Conservation (phyloP, 2,329 filamentous ascomycete species). For the Ophiocordyceps camponoti-leonardi region DNA sequence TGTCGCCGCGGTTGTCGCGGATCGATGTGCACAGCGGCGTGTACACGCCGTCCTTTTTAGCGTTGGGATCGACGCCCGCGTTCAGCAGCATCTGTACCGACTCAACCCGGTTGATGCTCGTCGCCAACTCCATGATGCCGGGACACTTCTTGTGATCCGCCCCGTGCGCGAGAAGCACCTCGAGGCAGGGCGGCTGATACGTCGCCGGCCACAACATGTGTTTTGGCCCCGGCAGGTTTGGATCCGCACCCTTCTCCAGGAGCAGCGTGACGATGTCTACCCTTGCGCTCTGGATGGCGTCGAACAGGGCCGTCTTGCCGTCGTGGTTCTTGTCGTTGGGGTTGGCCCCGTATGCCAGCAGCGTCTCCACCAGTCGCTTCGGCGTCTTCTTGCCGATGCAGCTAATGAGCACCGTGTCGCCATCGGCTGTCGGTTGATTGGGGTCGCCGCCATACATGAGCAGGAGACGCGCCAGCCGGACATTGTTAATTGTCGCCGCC, state of each 20-base stretch:
- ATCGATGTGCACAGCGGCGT: conserved; percentile 53
- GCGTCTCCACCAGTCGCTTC: conserved; percentile 34
- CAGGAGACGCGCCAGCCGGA: conserved; percentile 39
- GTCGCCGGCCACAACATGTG: conserved; percentile 51
- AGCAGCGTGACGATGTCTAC: conserved; percentile 35
- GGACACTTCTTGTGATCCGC: conserved; percentile 43
- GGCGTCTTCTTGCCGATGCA: conserved; percentile 42
- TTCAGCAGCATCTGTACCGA: conserved; percentile 39
- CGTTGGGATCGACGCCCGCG: conserved; percentile 41
- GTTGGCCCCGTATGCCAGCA: conserved; percentile 42
- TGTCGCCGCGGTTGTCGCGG: conserved; percentile 44
- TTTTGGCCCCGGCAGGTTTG: conserved; percentile 52
- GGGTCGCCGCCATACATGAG: conserved; percentile 44
- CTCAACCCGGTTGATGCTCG: conserved; percentile 46
- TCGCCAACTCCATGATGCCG: conserved; percentile 46
- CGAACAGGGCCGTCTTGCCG: conserved; percentile 46
- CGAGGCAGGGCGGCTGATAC: conserved; percentile 38
- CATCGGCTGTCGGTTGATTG: conserved; percentile 33
- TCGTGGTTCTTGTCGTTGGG: conserved; percentile 41
- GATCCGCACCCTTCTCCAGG: conserved; percentile 41
- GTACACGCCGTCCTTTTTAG: conserved; percentile 48
- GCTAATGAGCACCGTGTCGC: conserved; percentile 42
- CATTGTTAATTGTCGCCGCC: conserved; percentile 32
- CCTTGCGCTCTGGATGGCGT: conserved; percentile 38
- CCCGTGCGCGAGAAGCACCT: conserved; percentile 39